phyloP scores from a whole-genome alignment of 2,329 filamentous ascomycete genomes.

The Talaromyces sp. region DNA sequence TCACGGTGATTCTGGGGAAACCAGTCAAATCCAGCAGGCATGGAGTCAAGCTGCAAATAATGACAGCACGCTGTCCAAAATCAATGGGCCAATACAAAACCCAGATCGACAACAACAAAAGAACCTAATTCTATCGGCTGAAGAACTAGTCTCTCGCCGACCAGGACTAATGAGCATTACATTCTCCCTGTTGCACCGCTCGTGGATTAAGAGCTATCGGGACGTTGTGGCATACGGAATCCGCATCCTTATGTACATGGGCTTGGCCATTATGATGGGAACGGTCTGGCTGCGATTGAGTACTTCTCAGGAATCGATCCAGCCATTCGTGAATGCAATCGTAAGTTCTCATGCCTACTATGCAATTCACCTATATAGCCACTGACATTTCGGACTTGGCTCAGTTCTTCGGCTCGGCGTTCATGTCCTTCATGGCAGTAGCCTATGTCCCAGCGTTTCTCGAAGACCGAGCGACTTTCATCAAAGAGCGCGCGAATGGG shows the following conservation, averaged over 20 bases:
- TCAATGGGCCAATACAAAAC: background rate
- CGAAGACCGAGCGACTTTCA: conserved; percentile 68
- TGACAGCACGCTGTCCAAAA: background rate
- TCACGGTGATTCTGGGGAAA: conserved; percentile 35
- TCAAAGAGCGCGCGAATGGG: conserved; percentile 77
- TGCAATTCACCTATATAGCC: background rate
- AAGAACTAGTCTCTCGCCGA: background rate
- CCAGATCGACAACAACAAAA: background rate
- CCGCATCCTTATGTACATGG: conserved; percentile 75
- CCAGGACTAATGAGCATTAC: conserved; percentile 20
- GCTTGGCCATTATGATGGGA: conserved; percentile 46
- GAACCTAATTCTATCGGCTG: background rate
- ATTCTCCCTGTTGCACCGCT: conserved; percentile 67
- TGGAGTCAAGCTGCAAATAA: background rate
- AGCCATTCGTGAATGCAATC: conserved; percentile 77
- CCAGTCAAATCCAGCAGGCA: background rate
- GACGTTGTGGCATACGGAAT: conserved; percentile 83
- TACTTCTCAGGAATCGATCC: conserved; percentile 66
- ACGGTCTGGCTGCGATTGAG: conserved; percentile 76
- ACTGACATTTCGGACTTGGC: background rate
- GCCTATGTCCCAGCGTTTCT: conserved; percentile 82
- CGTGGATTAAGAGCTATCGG: conserved; percentile 77
- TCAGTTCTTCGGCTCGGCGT: conserved; percentile 65
- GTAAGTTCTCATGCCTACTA: conserved; percentile 27
- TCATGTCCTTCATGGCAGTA: conserved; percentile 78